Conservation (phyloP, 441 rosid species). For the Breynia disticha region DNA sequence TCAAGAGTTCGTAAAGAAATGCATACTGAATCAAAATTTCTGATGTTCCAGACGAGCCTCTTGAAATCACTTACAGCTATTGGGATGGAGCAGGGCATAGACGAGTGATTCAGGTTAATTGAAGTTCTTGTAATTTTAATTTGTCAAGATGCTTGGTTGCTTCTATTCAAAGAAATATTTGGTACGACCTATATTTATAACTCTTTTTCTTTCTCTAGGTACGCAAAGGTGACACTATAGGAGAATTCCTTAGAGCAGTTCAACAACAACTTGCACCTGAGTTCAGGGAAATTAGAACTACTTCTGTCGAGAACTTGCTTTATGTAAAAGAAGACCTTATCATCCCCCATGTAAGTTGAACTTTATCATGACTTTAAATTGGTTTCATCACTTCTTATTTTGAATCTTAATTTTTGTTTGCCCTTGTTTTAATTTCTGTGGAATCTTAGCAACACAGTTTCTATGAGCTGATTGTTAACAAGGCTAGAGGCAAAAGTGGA, state of each 20-base stretch:
- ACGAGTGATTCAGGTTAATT: conserved; percentile 72
- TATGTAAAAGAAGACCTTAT: conserved; percentile 97
- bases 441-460: conserved; percentile 92
- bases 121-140: conserved; percentile 3
- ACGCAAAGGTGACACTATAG: conserved; percentile 79
- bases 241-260: conserved; percentile 78
- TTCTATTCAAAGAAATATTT: neutral
- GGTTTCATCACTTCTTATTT: conserved; percentile 5
- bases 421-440: conserved; percentile 9
- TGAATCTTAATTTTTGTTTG: conserved; percentile 8
- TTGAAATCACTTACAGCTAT: conserved; percentile 92
- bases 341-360: conserved; percentile 76
- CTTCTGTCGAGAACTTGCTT: conserved; percentile 88
- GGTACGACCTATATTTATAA: neutral
- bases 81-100: conserved; percentile 99
- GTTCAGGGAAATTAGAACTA: conserved; percentile 85
- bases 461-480: conserved; percentile 87
- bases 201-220: conserved; percentile 28
- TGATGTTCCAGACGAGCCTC: conserved; percentile 66
- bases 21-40: conserved; percentile 8
- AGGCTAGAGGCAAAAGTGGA: conserved; percentile 98
- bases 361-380: conserved; percentile 4
- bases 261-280: conserved; percentile 98
- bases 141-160: conserved; percentile 2
- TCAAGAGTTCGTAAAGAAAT: conserved; percentile 2